A percentile compares a stretch with the other conserved stretches of the same genome.
Conservation (phyloP, 345 rosid species). For the Geranium rotundifolium region DNA sequence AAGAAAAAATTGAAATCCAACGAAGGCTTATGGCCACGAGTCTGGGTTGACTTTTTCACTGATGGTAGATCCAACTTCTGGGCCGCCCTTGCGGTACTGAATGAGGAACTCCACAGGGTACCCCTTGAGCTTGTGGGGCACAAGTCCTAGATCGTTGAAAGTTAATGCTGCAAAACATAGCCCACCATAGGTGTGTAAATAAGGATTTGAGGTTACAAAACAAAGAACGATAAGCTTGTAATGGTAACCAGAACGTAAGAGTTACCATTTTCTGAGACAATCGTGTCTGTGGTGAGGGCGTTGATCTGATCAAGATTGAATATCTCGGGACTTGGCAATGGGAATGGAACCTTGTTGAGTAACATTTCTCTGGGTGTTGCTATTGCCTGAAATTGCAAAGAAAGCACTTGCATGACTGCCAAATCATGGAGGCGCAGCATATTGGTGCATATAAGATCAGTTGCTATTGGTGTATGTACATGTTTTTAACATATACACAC, state of each 20-base stretch:
- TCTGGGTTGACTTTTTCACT: conserved; percentile 83
- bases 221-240: background rate
- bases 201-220: background rate
- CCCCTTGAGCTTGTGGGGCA: conserved; percentile 81
- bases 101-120: conserved; percentile 85
- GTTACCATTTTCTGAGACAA: conserved; percentile 87
- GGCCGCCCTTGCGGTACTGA: conserved; percentile 89
- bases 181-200: background rate
- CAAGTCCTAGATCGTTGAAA: conserved; percentile 68
- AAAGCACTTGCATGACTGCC: background rate
- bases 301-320: conserved; percentile 85
- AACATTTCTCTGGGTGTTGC: conserved; percentile 68
- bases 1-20: conserved; percentile 16
- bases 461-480: no score
- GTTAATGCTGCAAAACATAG: conserved; percentile 53
- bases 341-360: conserved; percentile 81
- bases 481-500: no score
- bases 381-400: conserved; percentile 41
- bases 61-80: conserved; percentile 87
- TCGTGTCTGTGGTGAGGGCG: conserved; percentile 46
- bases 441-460: no score
- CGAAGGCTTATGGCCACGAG: conserved; percentile 35
- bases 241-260: conserved; percentile 6
- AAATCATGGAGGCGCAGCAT: background rate
- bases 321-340: conserved; percentile 72